Conservation (phyloP, 495 filamentous ascomycete species). For the Penicillium psychrofluorescens region DNA sequence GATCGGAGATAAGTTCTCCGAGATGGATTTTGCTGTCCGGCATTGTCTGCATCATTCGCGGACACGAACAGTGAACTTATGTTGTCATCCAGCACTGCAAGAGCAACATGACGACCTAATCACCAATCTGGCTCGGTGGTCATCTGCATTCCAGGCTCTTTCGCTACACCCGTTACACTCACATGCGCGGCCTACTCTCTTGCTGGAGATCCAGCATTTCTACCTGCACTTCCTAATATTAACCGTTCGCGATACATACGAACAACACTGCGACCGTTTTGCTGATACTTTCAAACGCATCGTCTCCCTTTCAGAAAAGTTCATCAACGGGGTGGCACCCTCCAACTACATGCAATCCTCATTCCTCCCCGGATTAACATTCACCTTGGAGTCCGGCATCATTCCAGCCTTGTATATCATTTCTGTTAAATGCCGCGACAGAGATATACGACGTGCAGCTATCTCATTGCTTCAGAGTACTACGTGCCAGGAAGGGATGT, state of each 20-base stretch:
- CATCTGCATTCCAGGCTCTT: not conserved
- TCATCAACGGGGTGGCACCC: not conserved
- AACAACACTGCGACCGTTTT: not conserved
- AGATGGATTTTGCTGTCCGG: not conserved
- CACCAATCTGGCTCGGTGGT: not conserved
- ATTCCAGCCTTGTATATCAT: not conserved
- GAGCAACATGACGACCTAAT: not conserved
- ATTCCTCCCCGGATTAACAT: not conserved
- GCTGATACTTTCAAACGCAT: not conserved
- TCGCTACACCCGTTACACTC: not conserved
- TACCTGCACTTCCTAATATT: not conserved
- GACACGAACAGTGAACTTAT: not conserved
- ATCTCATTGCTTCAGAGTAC: not conserved
- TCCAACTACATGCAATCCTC: not conserved
- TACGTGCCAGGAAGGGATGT: constrained; percentile 1
- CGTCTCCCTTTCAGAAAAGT: not conserved
- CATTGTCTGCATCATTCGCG: not conserved
- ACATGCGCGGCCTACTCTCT: not conserved
- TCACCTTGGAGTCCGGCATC: not conserved
- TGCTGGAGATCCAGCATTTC: constrained; percentile 1
- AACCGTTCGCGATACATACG: not conserved
- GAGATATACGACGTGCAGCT: not conserved
- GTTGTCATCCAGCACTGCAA: not conserved
- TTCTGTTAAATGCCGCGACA: not conserved
- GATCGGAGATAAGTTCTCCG: not conserved